phyloP scores from a whole-genome alignment of 345 rosid genomes.

The Abelmoschus esculentus region DNA sequence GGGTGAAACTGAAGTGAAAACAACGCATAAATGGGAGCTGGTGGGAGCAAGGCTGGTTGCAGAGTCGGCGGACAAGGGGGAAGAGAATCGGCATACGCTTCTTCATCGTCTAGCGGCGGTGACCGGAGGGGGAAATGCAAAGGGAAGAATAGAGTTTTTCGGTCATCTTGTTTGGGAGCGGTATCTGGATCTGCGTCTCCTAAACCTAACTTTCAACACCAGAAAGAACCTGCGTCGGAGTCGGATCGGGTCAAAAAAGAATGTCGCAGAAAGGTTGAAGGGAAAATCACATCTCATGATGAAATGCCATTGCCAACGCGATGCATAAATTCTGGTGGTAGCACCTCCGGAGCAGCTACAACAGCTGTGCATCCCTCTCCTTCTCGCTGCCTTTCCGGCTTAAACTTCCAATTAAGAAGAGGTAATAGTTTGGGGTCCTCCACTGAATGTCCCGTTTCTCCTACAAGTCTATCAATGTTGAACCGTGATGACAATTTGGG shows the following conservation, averaged over 20 bases:
- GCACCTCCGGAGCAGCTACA: constrained; percentile 47
- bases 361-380: constrained; percentile 49
- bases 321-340: constrained; percentile 41
- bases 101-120: constrained; percentile 21
- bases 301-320: constrained; percentile 15
- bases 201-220: constrained; percentile 23
- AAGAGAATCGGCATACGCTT: constrained; percentile 15
- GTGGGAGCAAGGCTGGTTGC: constrained; percentile 54
- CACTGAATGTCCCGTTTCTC: constrained; percentile 42
- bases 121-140: constrained; percentile 39
- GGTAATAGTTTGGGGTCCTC: constrained; percentile 76
- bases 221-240: constrained; percentile 24
- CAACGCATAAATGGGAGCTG: constrained; percentile 54
- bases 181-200: constrained; percentile 61
- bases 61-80: constrained; percentile 14
- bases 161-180: constrained; percentile 61
- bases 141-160: constrained; percentile 46
- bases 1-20: not conserved
- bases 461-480: constrained; percentile 28
- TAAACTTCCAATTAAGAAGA: constrained; percentile 73
- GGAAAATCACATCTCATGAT: constrained; percentile 22
- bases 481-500: constrained; percentile 28
- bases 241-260: constrained; percentile 30
- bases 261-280: constrained; percentile 33
- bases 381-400: constrained; percentile 42